Base-by-base conservation (phyloP, 2,329 filamentous ascomycete species). In the Fusarium euwallaceae region DNA sequence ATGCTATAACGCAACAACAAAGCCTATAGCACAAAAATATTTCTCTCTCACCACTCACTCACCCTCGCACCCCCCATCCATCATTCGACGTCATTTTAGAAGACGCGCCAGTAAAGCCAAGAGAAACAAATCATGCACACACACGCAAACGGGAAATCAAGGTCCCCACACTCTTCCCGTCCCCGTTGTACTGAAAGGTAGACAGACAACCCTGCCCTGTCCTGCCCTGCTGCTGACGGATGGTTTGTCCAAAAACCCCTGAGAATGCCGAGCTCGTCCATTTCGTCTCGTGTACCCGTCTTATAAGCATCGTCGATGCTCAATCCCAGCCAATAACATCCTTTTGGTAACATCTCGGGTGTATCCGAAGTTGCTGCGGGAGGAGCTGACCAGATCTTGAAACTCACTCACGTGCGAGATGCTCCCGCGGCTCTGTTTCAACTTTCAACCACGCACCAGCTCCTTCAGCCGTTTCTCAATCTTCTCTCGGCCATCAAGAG, bases 401-500 rank as follows among this genome's bases (percentile, higher is more conserved):
- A 39, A 48, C 29, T 61, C 67, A 36, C 29, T 61, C 67, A 74
- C 66, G 67, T 73, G 64, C 60, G 41, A 63, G 41, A 48, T 62
- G 60, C 36, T 27, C 45, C 29, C 27, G 41, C 51, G 5, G 10
- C 36, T 43, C 55, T 53, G 51, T 63, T 64, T 62, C 61, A 80
- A 66, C 73, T 63, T 61, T 62, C 61, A 80, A 65, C 73, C 78
- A 60, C 80, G 72, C 32, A 96, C 89, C 72, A 98, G 81, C 80
- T 95, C 87, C 72, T 86, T 88, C 78, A 98, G 83, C 77, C 94
- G 90, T 86, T 93, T 93, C 86, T 97, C 95, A 82, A 98, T 92
- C 56, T 91, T 83, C 61, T 90, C 84, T 64, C 94, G 88, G 1
- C 96, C 96, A 58, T 95, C 89, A 2, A 87, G 82, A 4, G 92